Evolutionary conservation across 1,139 yeast genomes (phyloP).

Genomic region (Geotrichum candidum): DNA sequence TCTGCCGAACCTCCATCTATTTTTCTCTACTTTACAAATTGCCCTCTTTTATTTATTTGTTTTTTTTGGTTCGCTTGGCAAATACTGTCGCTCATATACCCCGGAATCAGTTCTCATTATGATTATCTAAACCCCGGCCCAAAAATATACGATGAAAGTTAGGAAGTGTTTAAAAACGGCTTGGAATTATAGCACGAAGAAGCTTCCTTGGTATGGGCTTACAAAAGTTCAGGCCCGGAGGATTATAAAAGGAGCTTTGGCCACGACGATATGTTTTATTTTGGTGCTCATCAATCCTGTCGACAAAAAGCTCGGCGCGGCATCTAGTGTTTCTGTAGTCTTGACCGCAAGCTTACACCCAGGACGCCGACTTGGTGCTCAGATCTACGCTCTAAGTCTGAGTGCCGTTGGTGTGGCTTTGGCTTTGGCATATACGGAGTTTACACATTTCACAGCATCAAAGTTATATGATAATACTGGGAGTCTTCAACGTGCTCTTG

Average conservation of each 20-base stretch:
- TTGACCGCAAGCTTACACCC: constrained; percentile 46
- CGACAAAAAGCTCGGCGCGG: constrained; percentile 35
- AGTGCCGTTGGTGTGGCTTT: constrained; percentile 39
- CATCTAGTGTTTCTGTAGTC: constrained; percentile 42
- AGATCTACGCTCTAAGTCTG: constrained; percentile 40
- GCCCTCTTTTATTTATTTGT: neutral
- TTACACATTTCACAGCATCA: constrained; percentile 41
- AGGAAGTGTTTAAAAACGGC: neutral
- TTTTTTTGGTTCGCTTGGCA: neutral
- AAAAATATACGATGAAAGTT: neutral
- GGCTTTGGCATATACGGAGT: constrained; percentile 41
- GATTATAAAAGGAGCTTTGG: constrained; percentile 38
- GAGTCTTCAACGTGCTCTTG: constrained; percentile 37
- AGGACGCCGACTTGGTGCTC: constrained; percentile 45
- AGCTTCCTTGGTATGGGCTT: constrained; percentile 17
- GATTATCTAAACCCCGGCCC: neutral
- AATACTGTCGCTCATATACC: neutral
- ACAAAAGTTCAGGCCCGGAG: constrained; percentile 23
- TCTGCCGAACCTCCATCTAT: too few species aligned
- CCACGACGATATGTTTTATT: constrained; percentile 39
- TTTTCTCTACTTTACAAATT: too few species aligned
- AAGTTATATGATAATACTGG: constrained; percentile 24
- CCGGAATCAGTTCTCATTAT: neutral
- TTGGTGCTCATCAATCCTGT: constrained; percentile 38
- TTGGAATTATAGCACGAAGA: neutral